Evolutionary conservation across 1,284 basidiomycete species (phyloP).

Genomic region (Sutorius eximius): DNA sequence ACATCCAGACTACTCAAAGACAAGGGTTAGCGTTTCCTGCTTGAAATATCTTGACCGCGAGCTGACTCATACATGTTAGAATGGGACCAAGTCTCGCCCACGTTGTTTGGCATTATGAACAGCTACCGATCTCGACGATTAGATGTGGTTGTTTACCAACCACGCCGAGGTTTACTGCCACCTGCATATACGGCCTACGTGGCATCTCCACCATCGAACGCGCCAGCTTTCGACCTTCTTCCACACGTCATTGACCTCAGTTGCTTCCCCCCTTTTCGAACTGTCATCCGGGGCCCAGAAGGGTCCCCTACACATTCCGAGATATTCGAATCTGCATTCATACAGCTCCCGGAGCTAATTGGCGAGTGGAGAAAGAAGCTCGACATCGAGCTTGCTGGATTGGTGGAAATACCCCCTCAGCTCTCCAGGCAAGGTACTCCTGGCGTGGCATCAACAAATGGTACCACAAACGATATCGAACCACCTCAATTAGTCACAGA

Average conservation of each 20-base stretch:
- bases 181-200: neutral
- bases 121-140: neutral
- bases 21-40: neutral
- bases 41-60: neutral
- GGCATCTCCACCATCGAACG: neutral
- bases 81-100: conserved; percentile 1
- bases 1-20: conserved; percentile 6
- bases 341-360: conserved; percentile 14
- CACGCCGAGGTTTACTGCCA: conserved; percentile 9
- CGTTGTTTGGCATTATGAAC: conserved; percentile 9
- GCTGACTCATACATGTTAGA: neutral
- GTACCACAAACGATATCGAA: neutral
- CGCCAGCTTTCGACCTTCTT: conserved; percentile 11
- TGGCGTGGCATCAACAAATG: neutral
- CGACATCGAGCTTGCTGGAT: conserved; percentile 10
- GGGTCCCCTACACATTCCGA: neutral
- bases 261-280: conserved; percentile 1
- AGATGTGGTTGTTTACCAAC: neutral
- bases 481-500: neutral
- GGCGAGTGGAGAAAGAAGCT: conserved; percentile 15
- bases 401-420: conserved; percentile 8
- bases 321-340: conserved; percentile 17
- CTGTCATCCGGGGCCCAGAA: conserved; percentile 15
- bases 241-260: conserved; percentile 18
- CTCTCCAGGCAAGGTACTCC: neutral